Conservation (phyloP, 2,329 filamentous ascomycete species). For the Aurifilum marmelostoma region DNA sequence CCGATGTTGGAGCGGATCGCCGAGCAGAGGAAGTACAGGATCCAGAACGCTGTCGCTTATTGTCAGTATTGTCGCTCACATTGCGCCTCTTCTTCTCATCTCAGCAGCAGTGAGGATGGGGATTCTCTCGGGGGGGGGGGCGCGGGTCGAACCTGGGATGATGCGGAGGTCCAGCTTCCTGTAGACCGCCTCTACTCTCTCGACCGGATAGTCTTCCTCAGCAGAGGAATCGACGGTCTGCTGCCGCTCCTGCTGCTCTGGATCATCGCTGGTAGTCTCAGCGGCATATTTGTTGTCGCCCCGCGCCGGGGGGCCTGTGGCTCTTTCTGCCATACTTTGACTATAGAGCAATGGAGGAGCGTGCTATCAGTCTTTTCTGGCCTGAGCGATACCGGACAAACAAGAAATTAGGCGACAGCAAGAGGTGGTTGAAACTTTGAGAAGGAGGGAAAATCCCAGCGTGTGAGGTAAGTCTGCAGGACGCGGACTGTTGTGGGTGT, state of each 20-base stretch:
- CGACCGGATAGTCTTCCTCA: conserved; percentile 49
- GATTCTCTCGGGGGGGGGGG: too few species aligned
- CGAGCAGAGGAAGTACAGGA: conserved; percentile 88
- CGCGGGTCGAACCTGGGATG: conserved; percentile 58
- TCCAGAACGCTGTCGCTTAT: conserved; percentile 70
- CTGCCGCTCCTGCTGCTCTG: conserved; percentile 14
- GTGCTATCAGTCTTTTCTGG: conserved; percentile 53
- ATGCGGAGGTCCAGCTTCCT: conserved; percentile 62
- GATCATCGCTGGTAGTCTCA: conserved; percentile 24
- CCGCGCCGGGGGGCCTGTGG: conserved; percentile 35
- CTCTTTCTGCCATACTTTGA: conserved; percentile 50
- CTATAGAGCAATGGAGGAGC: conserved; percentile 56
- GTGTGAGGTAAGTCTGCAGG: not conserved
- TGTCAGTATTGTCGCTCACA: conserved; percentile 11
- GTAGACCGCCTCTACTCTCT: conserved; percentile 60
- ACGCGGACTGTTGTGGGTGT: not conserved
- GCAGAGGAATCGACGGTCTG: conserved; percentile 10
- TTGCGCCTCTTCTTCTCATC: not conserved
- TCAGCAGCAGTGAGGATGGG: not conserved
- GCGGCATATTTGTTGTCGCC: conserved; percentile 40
- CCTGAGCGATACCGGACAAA: conserved; percentile 12
- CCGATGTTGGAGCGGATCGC: conserved; percentile 91
- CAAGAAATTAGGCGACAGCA: not conserved
- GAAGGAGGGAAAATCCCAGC: not conserved
- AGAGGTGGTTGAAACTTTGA: not conserved